Conservation (phyloP, 177 flowering plant genomes). For the Vitis hybrid region DNA sequence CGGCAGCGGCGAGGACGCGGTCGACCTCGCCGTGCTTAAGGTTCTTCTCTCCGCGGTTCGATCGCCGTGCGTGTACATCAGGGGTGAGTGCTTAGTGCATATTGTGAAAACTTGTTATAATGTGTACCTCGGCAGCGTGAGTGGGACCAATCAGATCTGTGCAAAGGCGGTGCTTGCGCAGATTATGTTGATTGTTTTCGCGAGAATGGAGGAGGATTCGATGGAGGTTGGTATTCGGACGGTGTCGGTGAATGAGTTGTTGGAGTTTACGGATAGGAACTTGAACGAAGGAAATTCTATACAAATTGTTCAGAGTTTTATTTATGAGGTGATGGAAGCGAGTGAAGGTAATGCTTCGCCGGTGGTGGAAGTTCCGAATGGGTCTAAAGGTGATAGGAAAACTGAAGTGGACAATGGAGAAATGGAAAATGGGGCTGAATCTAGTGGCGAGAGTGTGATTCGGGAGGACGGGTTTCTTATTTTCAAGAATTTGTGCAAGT, state of each 20-base stretch:
- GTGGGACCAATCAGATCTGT: constrained; percentile 89
- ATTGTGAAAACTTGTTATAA: constrained; percentile 84
- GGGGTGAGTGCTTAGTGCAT: constrained; percentile 67
- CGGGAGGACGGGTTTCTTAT: constrained; percentile 83
- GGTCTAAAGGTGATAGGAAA: constrained; percentile 9
- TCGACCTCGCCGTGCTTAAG: constrained; percentile 69
- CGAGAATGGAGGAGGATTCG: constrained; percentile 72
- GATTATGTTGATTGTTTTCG: constrained; percentile 75
- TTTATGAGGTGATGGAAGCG: constrained; percentile 65
- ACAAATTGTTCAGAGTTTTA: constrained; percentile 69
- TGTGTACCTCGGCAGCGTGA: constrained; percentile 80
- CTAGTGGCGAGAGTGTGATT: constrained; percentile 55
- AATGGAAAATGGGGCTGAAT: constrained; percentile 17
- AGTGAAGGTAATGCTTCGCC: constrained; percentile 20
- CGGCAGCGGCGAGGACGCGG: constrained; percentile 62
- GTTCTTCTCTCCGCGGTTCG: constrained; percentile 61
- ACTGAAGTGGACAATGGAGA: constrained; percentile 21
- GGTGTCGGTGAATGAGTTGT: constrained; percentile 58
- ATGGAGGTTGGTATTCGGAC: constrained; percentile 42
- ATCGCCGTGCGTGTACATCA: constrained; percentile 54
- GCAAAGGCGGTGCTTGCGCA: constrained; percentile 91
- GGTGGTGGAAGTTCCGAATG: too few relatives aligned
- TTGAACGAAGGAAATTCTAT: constrained; percentile 77
- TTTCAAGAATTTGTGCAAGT: constrained; percentile 86
- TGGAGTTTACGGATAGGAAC: constrained; percentile 79